phyloP scores from a whole-genome alignment of 1,284 basidiomycete genomes.

The Sparassis latifolia region DNA sequence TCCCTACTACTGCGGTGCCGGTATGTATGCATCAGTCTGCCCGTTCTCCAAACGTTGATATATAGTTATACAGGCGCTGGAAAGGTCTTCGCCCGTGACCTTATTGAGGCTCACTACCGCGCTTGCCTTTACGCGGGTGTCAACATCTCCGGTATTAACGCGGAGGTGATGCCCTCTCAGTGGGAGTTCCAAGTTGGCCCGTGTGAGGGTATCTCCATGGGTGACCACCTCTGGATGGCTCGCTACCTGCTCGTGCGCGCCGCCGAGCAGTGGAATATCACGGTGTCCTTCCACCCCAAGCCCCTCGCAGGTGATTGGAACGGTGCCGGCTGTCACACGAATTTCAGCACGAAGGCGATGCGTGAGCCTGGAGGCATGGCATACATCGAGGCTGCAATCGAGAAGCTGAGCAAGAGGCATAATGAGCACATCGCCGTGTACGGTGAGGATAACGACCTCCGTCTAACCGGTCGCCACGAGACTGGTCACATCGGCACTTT shows the following conservation, averaged over 20 bases:
- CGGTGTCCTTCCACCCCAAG: conserved; percentile 99
- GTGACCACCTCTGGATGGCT: conserved; percentile 97
- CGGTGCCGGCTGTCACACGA: conserved; percentile 96
- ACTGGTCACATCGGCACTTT: conserved; percentile 94
- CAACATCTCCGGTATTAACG: conserved; percentile 99
- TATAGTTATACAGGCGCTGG: conserved; percentile 61
- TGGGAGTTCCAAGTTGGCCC: conserved; percentile 99
- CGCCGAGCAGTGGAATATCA: conserved; percentile 98
- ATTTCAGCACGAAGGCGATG: conserved; percentile 91
- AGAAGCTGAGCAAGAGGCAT: conserved; percentile 81
- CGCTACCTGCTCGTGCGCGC: conserved; percentile 90
- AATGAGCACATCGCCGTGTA: conserved; percentile 94
- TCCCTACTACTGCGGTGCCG: conserved; percentile 99
- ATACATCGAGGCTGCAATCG: conserved; percentile 89
- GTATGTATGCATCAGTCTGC: conserved; percentile 40
- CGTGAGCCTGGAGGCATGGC: conserved; percentile 93
- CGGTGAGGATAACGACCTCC: conserved; percentile 93
- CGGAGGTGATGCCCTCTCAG: conserved; percentile 99
- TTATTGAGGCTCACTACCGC: conserved; percentile 99
- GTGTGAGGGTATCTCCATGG: conserved; percentile 96
- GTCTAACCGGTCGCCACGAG: conserved; percentile 93
- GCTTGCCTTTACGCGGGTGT: conserved; percentile 95
- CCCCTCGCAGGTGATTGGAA: conserved; percentile 99
- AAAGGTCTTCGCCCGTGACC: conserved; percentile 97
- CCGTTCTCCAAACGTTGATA: conserved; percentile 3